Percentiles rank a stretch among this genome's conserved stretches.
Conservation (phyloP, 2,329 filamentous ascomycete genomes). For the Fusarium luffae region DNA sequence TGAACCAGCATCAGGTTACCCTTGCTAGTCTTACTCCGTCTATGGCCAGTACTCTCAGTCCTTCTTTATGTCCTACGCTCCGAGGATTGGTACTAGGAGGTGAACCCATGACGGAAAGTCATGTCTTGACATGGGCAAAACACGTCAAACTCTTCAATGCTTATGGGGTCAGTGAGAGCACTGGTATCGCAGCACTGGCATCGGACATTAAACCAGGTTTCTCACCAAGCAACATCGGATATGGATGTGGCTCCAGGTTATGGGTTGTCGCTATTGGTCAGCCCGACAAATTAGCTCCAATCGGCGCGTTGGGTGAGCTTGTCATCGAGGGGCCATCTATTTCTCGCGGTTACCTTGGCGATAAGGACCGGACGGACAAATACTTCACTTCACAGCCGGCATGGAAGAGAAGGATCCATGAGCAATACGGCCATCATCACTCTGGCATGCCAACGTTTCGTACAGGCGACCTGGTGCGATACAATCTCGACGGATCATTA, state of each 20-base stretch:
- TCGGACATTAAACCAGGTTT: background rate
- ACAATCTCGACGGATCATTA: constrained; percentile 5
- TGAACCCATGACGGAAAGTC: constrained; percentile 1
- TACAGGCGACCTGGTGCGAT: constrained; percentile 1
- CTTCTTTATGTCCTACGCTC: background rate
- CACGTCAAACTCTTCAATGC: constrained; percentile 7
- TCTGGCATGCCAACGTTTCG: background rate
- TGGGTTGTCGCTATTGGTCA: constrained; percentile 1
- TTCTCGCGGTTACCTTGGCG: background rate
- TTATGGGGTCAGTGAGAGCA: constrained; percentile 8
- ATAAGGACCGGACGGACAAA: background rate
- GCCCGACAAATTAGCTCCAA: constrained; percentile 1
- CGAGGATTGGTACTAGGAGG: constrained; percentile 1
- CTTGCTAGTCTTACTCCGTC: constrained; percentile 2
- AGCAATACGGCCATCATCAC: background rate
- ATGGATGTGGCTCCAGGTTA: background rate
- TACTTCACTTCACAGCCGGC: background rate
- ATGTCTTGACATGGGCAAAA: constrained; percentile 1
- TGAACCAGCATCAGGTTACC: background rate
- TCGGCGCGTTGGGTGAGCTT: background rate
- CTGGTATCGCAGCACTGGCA: background rate
- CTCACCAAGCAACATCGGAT: constrained; percentile 1
- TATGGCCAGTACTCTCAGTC: background rate
- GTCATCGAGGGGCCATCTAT: constrained; percentile 2
- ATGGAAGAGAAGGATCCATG: background rate